These are phyloP conservation scores for Suillus brevipes DNA, from an alignment of 768 basidiomycete genomes.

Conservation along the genomic window DNA sequence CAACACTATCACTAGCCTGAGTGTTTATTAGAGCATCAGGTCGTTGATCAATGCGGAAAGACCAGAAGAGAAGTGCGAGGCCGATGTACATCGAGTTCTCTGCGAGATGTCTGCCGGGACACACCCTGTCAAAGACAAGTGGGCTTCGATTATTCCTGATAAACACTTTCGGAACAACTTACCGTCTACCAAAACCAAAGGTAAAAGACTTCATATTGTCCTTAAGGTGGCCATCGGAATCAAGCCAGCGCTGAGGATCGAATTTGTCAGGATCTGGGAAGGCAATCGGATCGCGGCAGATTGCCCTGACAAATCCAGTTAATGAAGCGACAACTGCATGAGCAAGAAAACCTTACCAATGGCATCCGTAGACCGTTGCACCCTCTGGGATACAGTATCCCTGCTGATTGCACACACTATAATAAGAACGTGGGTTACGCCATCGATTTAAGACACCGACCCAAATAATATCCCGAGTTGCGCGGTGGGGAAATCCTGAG, in stretches of 20 bases:
- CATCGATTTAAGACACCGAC: neutral
- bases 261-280: conserved; percentile 57
- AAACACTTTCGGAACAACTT: neutral
- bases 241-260: conserved; percentile 52
- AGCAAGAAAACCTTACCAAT: conserved; percentile 13
- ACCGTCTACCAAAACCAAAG: conserved; percentile 49
- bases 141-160: neutral
- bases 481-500: conserved; percentile 57
- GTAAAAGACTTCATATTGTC: conserved; percentile 47
- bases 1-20: conserved; percentile 52
- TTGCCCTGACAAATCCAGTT: conserved; percentile 33
- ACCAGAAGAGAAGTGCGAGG: conserved; percentile 60
- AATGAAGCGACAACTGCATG: neutral
- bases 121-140: conserved; percentile 40
- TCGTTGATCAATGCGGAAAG: conserved; percentile 53
- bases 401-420: conserved; percentile 15
- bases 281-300: conserved; percentile 50
- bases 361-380: conserved; percentile 20
- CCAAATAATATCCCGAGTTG: conserved; percentile 61
- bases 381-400: conserved; percentile 27
- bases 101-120: conserved; percentile 55
- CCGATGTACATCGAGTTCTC: conserved; percentile 56
- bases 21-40: conserved; percentile 54
- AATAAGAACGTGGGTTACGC: conserved; percentile 22
- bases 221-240: conserved; percentile 37